Conservation (phyloP, 1,284 basidiomycete genomes). For the Ustilago vetiveriae region DNA sequence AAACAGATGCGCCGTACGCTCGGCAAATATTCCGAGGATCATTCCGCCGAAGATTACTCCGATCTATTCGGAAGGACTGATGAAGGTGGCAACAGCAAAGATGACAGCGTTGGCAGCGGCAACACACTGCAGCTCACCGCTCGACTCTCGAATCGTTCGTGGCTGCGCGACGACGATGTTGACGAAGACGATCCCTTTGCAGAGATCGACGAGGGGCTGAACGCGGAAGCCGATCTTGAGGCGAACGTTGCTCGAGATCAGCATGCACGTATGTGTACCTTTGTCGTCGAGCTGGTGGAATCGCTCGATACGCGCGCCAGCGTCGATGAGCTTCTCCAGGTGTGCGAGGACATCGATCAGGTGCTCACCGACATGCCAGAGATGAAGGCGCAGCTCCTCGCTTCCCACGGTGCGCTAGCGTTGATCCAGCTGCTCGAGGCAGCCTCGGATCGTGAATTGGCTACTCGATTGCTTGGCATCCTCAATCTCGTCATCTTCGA, state of each 20-base stretch:
- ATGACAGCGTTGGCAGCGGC: slow-evolving; percentile 30
- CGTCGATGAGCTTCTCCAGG: slow-evolving; percentile 80
- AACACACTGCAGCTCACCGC: slow-evolving; percentile 50
- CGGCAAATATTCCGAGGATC: slow-evolving; percentile 52
- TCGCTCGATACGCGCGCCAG: slow-evolving; percentile 81
- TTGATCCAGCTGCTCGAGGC: slow-evolving; percentile 91
- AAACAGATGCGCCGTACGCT: slow-evolving; percentile 51
- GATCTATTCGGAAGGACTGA: slow-evolving; percentile 50
- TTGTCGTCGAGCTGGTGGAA: slow-evolving; percentile 85
- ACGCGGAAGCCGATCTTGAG: slow-evolving; percentile 57
- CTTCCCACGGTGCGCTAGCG: slow-evolving; percentile 91
- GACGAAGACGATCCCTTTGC: slow-evolving; percentile 61
- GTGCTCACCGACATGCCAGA: slow-evolving; percentile 86
- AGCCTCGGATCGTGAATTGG: slow-evolving; percentile 80
- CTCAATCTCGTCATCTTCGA: slow-evolving; percentile 87
- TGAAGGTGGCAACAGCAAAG: slow-evolving; percentile 22
- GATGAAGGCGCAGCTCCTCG: slow-evolving; percentile 86
- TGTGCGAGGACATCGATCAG: slow-evolving; percentile 84
- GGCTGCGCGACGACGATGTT: slow-evolving; percentile 51
- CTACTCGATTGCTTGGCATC: slow-evolving; percentile 83
- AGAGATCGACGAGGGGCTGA: slow-evolving; percentile 57
- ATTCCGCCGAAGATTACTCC: slow-evolving; percentile 55
- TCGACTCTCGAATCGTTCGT: slow-evolving; percentile 56
- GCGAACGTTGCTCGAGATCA: slow-evolving; percentile 61
- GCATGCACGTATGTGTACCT: slow-evolving; percentile 78